These are phyloP conservation scores for Babesia caballi DNA, from an alignment of 169 alveolate genomes.

Conservation along the genomic window DNA sequence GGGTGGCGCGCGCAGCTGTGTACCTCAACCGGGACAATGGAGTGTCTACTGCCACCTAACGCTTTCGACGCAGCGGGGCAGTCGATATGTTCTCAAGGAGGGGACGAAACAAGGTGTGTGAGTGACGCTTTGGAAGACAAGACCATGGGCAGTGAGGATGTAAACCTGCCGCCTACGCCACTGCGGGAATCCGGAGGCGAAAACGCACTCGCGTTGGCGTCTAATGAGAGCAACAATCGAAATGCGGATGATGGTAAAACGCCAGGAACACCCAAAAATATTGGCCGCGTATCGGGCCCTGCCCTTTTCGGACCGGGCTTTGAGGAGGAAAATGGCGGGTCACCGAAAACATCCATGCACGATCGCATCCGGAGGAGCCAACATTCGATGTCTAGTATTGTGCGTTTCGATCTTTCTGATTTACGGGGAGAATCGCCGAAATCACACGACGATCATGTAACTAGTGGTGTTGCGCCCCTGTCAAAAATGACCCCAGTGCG, in stretches of 20 bases:
- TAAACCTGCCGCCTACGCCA: neutral
- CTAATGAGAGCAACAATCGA: neutral
- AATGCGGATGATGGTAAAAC: neutral
- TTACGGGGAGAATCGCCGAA: neutral
- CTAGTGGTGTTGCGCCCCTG: neutral
- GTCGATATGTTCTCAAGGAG: neutral
- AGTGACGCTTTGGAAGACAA: neutral
- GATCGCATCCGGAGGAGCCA: conserved; percentile 9
- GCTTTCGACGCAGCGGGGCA: neutral
- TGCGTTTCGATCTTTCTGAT: neutral
- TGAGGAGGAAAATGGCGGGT: neutral
- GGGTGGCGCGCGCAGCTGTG: conserved; percentile 11
- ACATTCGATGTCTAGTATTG: neutral
- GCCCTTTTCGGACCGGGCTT: too few relatives aligned
- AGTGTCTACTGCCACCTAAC: conserved; percentile 7
- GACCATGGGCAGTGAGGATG: neutral
- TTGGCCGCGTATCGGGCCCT: too few relatives aligned
- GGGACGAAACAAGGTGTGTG: neutral
- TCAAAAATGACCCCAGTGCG: neutral
- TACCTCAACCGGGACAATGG: conserved; percentile 26
- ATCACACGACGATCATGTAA: neutral
- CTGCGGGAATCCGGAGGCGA: conserved; percentile 1
- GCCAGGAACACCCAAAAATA: neutral
- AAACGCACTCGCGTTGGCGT: neutral
- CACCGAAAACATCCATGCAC: conserved; percentile 2